phyloP scores from a whole-genome alignment of 2,329 filamentous ascomycete genomes.

The Aspergillus puulaauensis region DNA sequence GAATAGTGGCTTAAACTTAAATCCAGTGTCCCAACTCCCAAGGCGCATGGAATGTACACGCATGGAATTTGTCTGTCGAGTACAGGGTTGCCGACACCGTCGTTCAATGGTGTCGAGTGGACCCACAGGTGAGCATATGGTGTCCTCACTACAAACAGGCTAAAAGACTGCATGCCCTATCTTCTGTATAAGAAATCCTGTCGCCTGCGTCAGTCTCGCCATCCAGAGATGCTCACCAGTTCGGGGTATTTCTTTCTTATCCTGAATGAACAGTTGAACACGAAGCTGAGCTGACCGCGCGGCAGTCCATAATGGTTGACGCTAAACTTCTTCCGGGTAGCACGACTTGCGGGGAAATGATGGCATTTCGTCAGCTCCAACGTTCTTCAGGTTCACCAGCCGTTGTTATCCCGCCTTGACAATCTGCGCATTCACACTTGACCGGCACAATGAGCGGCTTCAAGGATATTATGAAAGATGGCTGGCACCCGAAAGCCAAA shows the following conservation, averaged over 20 bases:
- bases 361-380: slow-evolving; percentile 2
- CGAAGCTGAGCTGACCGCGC: background rate
- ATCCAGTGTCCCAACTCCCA: background rate
- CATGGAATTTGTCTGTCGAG: background rate
- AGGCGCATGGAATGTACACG: background rate
- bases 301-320: background rate
- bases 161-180: background rate
- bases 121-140: too few relatives aligned
- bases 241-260: too few relatives aligned
- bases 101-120: too few relatives aligned
- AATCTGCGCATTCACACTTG: background rate
- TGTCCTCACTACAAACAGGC: background rate
- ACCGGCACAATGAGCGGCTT: slow-evolving; percentile 45
- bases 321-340: slow-evolving; percentile 2
- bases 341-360: slow-evolving; percentile 8
- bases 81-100: too few relatives aligned
- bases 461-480: slow-evolving; percentile 49
- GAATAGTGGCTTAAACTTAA: background rate
- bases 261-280: background rate
- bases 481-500: slow-evolving; percentile 56
- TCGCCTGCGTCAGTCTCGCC: too few relatives aligned
- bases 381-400: background rate
- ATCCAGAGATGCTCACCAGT: too few relatives aligned
- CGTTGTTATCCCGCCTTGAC: background rate
- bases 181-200: background rate